Evolutionary conservation across 257 asterid species (phyloP), one percentile per base, ranked within the genome.

Genomic region (Przewalskia tangutica): DNA sequence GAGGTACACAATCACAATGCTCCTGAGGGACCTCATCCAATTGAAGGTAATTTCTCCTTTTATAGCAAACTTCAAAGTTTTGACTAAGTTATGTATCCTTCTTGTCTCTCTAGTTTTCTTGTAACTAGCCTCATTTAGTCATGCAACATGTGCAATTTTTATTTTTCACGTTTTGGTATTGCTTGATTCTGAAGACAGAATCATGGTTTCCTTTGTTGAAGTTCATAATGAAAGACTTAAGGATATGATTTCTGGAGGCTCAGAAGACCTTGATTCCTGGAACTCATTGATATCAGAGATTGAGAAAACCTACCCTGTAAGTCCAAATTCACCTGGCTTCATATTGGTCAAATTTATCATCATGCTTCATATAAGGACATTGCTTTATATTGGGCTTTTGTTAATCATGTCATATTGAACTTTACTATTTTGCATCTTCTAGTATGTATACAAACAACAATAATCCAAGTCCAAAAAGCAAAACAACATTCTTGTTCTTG

Each of bases 231-330:
- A 85, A 87, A 90, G 89, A 87, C 91, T 93, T 79, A 84, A 77
- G 59, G 83, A 87, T 78, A 85, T 93, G 92, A 89, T 90, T 82
- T 86, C 91, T 71, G 81, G 82, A 75, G 88, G 86, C 86, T 86
- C 87, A 77, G 65, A 46, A 80, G 94, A 92, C 88, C 91, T 89
- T 87, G 86, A 83, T 85, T 85, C 92, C 14, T 93, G 97, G 98
- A 89, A 81, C 71, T 80, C 86, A 18, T 82, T 95, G 85, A 88
- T 95, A 84, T 86, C 82, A 71, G 97, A 90, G 88, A 85, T 92
- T 79, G 97, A 93, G 82, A 85, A 84, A 82, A 81, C 85, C 53
- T 84, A 81, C 82, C 88, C 86, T 50, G 99, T 95, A 90, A 81
- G 94, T 83, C 34, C 68, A 54, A 51, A 68, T 56, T 75, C 23